A percentile compares a stretch with the other conserved stretches of the same genome.
phyloP scores from a whole-genome alignment of 352 stramenopile species.

The Phytophthora ohioensis region DNA sequence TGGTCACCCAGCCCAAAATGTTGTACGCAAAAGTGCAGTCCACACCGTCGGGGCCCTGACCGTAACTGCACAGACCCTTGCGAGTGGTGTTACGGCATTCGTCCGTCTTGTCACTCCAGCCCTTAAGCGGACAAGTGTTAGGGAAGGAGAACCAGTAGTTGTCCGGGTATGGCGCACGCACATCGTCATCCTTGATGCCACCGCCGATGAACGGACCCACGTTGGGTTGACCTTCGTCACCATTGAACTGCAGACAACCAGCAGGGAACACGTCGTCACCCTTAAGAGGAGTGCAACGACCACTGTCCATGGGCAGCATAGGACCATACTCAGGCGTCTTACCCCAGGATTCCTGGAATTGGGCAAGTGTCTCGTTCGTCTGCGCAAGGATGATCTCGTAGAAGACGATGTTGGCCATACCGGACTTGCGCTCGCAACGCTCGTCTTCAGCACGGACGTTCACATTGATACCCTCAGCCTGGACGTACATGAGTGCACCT shows the following conservation, averaged over 20 bases:
- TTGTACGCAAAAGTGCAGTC: constrained; percentile 85
- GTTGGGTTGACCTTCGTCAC: constrained; percentile 62
- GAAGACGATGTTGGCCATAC: constrained; percentile 76
- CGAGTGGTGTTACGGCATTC: constrained; percentile 56
- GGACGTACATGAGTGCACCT: constrained; percentile 82
- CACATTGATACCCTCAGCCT: constrained; percentile 82
- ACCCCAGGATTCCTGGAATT: constrained; percentile 63
- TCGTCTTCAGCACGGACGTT: constrained; percentile 52
- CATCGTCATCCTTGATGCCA: constrained; percentile 59
- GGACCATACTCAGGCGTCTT: constrained; percentile 74
- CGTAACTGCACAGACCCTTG: constrained; percentile 71
- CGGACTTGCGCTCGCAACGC: constrained; percentile 70
- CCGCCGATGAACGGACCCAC: constrained; percentile 77
- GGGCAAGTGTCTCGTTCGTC: constrained; percentile 66
- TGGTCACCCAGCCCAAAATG: constrained; percentile 78
- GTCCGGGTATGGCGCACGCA: constrained; percentile 57
- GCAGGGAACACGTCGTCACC: constrained; percentile 49
- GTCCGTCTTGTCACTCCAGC: constrained; percentile 66
- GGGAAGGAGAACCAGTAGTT: constrained; percentile 81
- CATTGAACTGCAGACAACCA: constrained; percentile 75
- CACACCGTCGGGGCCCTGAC: constrained; percentile 67
- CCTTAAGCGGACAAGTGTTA: constrained; percentile 58
- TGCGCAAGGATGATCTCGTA: constrained; percentile 75
- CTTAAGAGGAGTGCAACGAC: constrained; percentile 63
- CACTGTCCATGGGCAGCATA: constrained; percentile 73